These are phyloP conservation scores for Fusarium keratoplasticum DNA, from an alignment of 2,329 filamentous ascomycete genomes.

Conservation along the genomic window DNA sequence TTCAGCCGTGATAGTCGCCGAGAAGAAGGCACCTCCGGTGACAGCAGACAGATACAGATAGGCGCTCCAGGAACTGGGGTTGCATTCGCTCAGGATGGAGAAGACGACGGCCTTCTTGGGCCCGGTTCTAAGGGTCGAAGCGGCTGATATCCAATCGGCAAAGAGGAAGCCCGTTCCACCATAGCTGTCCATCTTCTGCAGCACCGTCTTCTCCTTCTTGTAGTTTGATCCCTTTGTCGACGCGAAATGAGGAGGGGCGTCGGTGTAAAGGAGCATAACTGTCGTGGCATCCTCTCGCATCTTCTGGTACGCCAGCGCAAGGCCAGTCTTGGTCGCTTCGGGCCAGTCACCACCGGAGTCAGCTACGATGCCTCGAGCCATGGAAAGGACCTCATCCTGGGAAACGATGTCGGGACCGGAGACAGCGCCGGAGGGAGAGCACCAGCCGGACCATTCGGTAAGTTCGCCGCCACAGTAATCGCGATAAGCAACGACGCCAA, in stretches of 20 bases:
- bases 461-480: conserved; percentile 56
- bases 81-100: conserved; percentile 49
- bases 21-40: conserved; percentile 56
- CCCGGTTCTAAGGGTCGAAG: conserved; percentile 47
- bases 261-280: conserved; percentile 60
- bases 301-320: conserved; percentile 58
- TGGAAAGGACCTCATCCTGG: conserved; percentile 51
- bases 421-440: conserved; percentile 37
- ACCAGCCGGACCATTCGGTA: conserved; percentile 64
- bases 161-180: conserved; percentile 52
- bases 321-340: conserved; percentile 61
- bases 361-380: conserved; percentile 49
- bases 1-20: conserved; percentile 40
- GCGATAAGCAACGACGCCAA: conserved; percentile 63
- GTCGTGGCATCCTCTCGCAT: conserved; percentile 62
- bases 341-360: conserved; percentile 56
- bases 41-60: conserved; percentile 56
- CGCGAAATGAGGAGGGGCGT: conserved; percentile 60
- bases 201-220: conserved; percentile 43
- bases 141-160: conserved; percentile 57
- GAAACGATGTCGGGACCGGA: conserved; percentile 33
- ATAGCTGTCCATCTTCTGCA: conserved; percentile 37
- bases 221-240: conserved; percentile 45
- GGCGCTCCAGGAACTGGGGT: conserved; percentile 42
- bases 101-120: conserved; percentile 58